phyloP scores from a whole-genome alignment of 148 eudicot species.

The Cornus florida region DNA sequence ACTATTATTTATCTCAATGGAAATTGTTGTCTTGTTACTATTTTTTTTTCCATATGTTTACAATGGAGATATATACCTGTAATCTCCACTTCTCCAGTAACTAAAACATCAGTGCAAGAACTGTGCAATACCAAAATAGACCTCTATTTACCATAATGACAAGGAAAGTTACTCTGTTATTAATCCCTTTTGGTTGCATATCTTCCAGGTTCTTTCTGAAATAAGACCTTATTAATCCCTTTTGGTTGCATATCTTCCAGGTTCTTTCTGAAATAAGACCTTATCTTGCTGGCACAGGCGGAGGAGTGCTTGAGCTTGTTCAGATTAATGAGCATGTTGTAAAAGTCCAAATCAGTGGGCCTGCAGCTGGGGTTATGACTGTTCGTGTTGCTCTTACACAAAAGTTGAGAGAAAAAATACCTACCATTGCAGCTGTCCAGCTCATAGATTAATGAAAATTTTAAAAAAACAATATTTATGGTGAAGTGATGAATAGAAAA shows the following conservation, averaged over 20 bases:
- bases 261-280: constrained; percentile 85
- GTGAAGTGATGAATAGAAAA: constrained; percentile 26
- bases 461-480: not conserved
- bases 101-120: not conserved
- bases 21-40: not conserved
- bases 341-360: constrained; percentile 74
- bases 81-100: not conserved
- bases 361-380: constrained; percentile 93
- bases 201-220: constrained; percentile 69
- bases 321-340: constrained; percentile 60
- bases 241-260: constrained; percentile 35
- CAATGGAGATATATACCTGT: not conserved
- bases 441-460: constrained; percentile 47
- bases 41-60: too few relatives aligned
- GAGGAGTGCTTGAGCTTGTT: constrained; percentile 84
- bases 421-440: constrained; percentile 81
- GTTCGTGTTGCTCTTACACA: constrained; percentile 93
- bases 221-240: constrained; percentile 74
- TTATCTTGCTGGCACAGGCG: constrained; percentile 83
- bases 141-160: not conserved
- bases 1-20: not conserved
- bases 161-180: not conserved
- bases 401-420: constrained; percentile 85
- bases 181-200: not conserved
- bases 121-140: not conserved